A percentile compares a stretch with the other conserved stretches of the same genome.
phyloP scores from a whole-genome alignment of 768 basidiomycete species.

The Guyanaporus albipodus region DNA sequence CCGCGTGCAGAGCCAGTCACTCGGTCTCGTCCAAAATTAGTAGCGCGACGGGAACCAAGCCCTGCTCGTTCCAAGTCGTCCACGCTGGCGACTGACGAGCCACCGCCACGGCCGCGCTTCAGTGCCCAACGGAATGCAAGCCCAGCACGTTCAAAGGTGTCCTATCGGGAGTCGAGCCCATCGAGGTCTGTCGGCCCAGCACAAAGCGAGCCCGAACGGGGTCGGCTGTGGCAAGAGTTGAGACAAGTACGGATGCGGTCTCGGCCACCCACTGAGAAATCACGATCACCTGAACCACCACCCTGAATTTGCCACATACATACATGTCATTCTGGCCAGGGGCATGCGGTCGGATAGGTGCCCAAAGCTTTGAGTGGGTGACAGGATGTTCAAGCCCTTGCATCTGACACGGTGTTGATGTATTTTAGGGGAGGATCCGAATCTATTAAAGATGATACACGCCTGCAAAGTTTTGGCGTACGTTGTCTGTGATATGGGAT shows the following conservation, averaged over 20 bases:
- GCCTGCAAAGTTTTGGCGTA: slow-evolving; percentile 11
- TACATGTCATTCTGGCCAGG: slow-evolving; percentile 10
- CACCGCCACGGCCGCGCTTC: slow-evolving; percentile 32
- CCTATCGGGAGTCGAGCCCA: slow-evolving; percentile 29
- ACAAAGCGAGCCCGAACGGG: slow-evolving; percentile 38
- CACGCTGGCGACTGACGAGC: slow-evolving; percentile 18
- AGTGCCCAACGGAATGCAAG: slow-evolving; percentile 37
- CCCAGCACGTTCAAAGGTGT: slow-evolving; percentile 33
- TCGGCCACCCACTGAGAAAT: slow-evolving; percentile 41
- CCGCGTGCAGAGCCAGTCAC: slow-evolving; percentile 24
- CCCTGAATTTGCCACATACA: slow-evolving; percentile 28
- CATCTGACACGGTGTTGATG: slow-evolving; percentile 2
- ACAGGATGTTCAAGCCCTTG: slow-evolving; percentile 7
- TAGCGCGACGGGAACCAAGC: slow-evolving; percentile 29
- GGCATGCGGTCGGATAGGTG: slow-evolving; percentile 12
- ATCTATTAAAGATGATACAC: slow-evolving; percentile 12
- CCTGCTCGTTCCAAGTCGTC: slow-evolving; percentile 31
- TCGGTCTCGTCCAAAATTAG: slow-evolving; percentile 27
- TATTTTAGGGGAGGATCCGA: slow-evolving; percentile 17
- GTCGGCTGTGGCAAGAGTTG: slow-evolving; percentile 54
- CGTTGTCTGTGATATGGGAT: slow-evolving; percentile 1
- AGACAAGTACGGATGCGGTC: slow-evolving; percentile 47
- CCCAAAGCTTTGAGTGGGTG: slow-evolving; percentile 9
- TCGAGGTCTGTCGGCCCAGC: slow-evolving; percentile 25
- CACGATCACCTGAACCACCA: slow-evolving; percentile 37